Evolutionary conservation across 148 eudicot species (phyloP), one percentile per base, ranked within the genome.

Genomic region (Rheum nobile): DNA sequence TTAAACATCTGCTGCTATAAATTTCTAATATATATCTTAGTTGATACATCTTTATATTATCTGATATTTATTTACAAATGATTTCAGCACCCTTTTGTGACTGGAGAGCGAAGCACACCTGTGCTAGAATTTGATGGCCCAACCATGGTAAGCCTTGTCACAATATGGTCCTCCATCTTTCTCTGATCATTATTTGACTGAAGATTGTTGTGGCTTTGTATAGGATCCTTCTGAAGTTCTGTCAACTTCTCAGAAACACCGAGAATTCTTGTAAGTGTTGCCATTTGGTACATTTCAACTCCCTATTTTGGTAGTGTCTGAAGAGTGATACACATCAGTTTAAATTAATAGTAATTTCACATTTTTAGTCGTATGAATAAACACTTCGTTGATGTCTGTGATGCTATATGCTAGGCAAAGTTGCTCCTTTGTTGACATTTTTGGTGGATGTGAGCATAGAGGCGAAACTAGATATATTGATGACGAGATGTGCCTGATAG

Each of bases 51-150:
- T 73, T 57, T 38, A 16, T 68, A 6, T 21, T 29, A 14, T 38
- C 26, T 76, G 17, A 14, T 47, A 65, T 74, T 71, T 74, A n/a
- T 77, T 50, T 13, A 43, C 68, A 39, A 37, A 47, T 29, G 48
- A 39, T 38, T 75, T 72, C 88, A 83, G 88, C 88, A 83, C 77
- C 86, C 88, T 34, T 85, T 85, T 75, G 86, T 85, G 37, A 81
- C 86, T 75, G 82, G 82, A 76, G 74, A 83, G 17, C 26, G 35
- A 41, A 38, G 2, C 19, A 38, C 28, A 77, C 41, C 77, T 70
- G 37, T 42, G 77, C 75, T 67, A 16, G 37, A 61, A 68, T 77
- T 74, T 48, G 77, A 73, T 55, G 46, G 59, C 43, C 54, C 82
- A 39, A 42, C 74, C 37, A 31, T 71, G 83, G 86, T 85, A 12